Evolutionary conservation across 2,329 filamentous ascomycete genomes (phyloP), one percentile per base, ranked within the genome.

Genomic region (Trichoderma endophyticum): DNA sequence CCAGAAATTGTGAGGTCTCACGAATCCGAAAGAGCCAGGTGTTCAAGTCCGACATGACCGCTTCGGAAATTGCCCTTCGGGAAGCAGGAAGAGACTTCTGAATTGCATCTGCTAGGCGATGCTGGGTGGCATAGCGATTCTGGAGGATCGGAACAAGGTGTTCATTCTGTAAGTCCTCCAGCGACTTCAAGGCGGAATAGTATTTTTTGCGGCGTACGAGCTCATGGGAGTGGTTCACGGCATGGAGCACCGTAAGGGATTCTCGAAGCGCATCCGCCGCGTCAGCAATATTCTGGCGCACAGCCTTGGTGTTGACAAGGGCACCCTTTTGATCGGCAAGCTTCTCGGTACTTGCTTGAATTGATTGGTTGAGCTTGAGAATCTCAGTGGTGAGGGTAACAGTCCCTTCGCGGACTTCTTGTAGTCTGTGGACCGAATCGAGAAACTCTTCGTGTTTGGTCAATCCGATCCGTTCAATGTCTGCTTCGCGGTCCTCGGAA

Each of bases 391-490:
- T 98, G 78, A 99, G 85, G 60, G 89, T 87, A 54, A 97, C 94
- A 0, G 95, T 98, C 54, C 94, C 94, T 81, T 98, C 93, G 69
- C 95, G 92, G 66, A 98, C 94, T 72, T 90, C 89, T 76, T 98
- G 92, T n/a, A 99, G 88, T 79, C 97, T 94, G 78, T 96, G 97
- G 76, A 99, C 94, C 0, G 95, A 98, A 75, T 89, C 90, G 39
- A 98, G 91, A 79, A 99, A 99, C 78, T 98, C 96, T 79, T 98
- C 95, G 78, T 99, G 96, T 78, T 98, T 97, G 12, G 93, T 95
- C 77, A 97, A 91, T 77, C 96, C 97, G 77, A 98, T 97, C 26
- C 90, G 90, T 83, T 99, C 96, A 75, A 99, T 98, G 77, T 98
- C 95, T 15, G 89, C 83, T 81, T 99, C 96, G 73, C 95, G 91